phyloP scores from a whole-genome alignment of 371 early-diverging fungal genomes.

The Mucor lusitanicus region DNA sequence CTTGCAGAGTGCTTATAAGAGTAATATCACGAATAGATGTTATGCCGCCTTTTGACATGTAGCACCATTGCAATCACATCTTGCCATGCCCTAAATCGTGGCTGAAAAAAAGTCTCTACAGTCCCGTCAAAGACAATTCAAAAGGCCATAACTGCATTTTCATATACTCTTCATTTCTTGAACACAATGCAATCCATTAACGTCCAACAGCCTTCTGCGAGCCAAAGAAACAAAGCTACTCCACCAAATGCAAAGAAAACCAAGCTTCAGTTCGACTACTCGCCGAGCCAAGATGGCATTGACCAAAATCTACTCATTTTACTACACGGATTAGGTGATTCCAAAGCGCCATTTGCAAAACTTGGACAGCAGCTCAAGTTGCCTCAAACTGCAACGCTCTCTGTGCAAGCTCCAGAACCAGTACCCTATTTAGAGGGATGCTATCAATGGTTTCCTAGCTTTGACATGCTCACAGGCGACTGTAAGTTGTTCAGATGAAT shows the following conservation, averaged over 20 bases:
- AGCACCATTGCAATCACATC: too few species aligned
- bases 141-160: too few species aligned
- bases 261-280: conserved; percentile 51
- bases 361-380: conserved; percentile 62
- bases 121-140: too few species aligned
- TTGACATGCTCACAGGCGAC: conserved; percentile 60
- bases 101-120: too few species aligned
- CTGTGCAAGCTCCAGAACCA: conserved; percentile 65
- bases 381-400: conserved; percentile 70
- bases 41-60: too few species aligned
- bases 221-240: conserved; percentile 22
- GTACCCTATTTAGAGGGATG: conserved; percentile 66
- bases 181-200: conserved; percentile 32
- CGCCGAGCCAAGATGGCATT: conserved; percentile 59
- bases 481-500: conserved; percentile 24
- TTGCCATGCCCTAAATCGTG: too few species aligned
- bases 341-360: conserved; percentile 58
- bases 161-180: too few species aligned
- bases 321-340: conserved; percentile 72
- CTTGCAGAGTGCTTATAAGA: too few species aligned
- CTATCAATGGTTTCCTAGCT: conserved; percentile 70
- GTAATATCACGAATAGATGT: too few species aligned
- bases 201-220: conserved; percentile 20
- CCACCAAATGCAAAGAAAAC: conserved; percentile 36
- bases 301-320: conserved; percentile 73